Conservation (phyloP, 192 early-diverging fungal species). For the Phlyctochytrium planicorne region DNA sequence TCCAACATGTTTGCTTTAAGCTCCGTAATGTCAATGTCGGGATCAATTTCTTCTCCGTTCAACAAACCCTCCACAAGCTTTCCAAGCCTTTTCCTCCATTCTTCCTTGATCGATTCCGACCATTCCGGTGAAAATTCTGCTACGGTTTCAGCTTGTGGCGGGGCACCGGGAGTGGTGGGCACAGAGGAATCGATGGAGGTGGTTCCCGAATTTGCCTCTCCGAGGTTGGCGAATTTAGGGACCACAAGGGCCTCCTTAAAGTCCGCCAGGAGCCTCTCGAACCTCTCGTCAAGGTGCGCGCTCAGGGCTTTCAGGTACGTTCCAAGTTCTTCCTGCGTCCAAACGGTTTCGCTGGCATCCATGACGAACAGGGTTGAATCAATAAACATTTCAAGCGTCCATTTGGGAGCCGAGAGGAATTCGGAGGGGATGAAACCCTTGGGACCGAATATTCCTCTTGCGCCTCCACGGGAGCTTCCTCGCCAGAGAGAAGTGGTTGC, state of each 20-base stretch:
- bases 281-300: slow-evolving; percentile 27
- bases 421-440: slow-evolving; percentile 10
- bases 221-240: slow-evolving; percentile 29
- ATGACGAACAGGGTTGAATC: slow-evolving; percentile 26
- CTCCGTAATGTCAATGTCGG: background rate
- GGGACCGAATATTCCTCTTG: background rate
- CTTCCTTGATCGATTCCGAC: slow-evolving; percentile 10
- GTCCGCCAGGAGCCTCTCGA: slow-evolving; percentile 15
- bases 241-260: slow-evolving; percentile 35
- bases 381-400: slow-evolving; percentile 30
- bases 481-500: background rate
- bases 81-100: slow-evolving; percentile 24
- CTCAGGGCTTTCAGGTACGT: slow-evolving; percentile 35
- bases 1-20: slow-evolving; percentile 25
- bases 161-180: background rate
- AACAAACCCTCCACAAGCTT: slow-evolving; percentile 12
- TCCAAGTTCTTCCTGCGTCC: slow-evolving; percentile 45
- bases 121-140: background rate
- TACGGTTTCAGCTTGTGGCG: background rate
- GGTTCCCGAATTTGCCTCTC: background rate
- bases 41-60: background rate
- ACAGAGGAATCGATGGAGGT: background rate
- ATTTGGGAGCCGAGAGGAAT: slow-evolving; percentile 18
- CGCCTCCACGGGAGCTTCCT: background rate
- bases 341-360: slow-evolving; percentile 23